A percentile compares a stretch with the other conserved stretches of the same genome.
These are phyloP conservation scores for Aegilops umbellulata DNA, from an alignment of 176 grass and related monocot genomes.

Conservation along the genomic window DNA sequence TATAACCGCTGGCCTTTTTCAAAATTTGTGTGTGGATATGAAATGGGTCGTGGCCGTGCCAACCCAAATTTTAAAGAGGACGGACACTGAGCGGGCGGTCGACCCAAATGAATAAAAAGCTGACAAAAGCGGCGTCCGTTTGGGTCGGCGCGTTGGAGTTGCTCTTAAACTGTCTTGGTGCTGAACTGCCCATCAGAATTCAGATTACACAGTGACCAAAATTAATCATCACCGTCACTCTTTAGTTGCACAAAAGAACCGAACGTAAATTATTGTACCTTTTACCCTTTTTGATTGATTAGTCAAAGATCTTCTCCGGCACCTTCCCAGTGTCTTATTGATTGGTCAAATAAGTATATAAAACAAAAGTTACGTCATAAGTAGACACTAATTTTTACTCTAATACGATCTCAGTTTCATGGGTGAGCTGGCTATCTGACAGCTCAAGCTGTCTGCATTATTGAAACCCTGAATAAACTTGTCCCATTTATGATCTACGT, in stretches of 20 bases:
- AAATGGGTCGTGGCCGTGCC: no score
- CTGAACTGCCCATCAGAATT: not conserved
- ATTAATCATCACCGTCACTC: not conserved
- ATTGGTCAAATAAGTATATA: slow-evolving; percentile 13
- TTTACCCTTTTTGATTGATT: not conserved
- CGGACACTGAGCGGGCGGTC: no score
- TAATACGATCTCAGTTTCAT: not conserved
- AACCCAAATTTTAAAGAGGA: no score
- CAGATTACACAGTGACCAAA: not conserved
- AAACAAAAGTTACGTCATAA: slow-evolving; percentile 21
- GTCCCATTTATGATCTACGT: not conserved
- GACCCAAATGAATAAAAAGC: no score
- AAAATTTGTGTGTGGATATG: no score
- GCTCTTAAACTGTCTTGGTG: not conserved
- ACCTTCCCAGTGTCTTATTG: not conserved
- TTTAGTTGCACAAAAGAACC: not conserved
- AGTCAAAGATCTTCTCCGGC: slow-evolving; percentile 5
- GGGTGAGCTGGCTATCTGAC: not conserved
- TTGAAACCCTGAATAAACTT: not conserved
- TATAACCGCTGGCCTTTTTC: no score
- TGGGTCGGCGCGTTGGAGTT: no score
- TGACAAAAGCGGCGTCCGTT: no score
- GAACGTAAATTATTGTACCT: not conserved
- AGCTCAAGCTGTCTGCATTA: not conserved
- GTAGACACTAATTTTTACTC: not conserved